Conservation (phyloP, 179 eudicot species). For the Patellifolia procumbens region DNA sequence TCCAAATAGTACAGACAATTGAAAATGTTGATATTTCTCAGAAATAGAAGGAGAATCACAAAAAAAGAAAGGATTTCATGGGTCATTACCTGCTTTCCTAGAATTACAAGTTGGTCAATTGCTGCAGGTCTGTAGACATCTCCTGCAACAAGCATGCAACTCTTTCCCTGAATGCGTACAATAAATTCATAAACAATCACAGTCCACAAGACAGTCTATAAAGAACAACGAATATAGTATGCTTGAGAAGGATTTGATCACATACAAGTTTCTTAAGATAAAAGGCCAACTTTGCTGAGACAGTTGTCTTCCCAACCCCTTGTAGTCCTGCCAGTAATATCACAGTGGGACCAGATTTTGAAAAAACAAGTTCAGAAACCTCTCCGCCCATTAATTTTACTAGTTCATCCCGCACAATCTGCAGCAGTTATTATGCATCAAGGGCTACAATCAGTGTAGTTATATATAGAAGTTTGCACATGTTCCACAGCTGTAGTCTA, state of each 20-base stretch:
- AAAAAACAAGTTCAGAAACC: conserved; percentile 86
- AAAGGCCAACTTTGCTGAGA: conserved; percentile 85
- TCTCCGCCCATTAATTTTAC: conserved; percentile 95
- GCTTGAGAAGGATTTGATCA: conserved; percentile 7
- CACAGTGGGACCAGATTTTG: conserved; percentile 86
- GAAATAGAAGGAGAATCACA: conserved; percentile 1
- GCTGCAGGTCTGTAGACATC: conserved; percentile 99
- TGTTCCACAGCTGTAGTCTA: no score
- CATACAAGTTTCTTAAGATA: conserved; percentile 91
- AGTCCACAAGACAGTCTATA: neutral
- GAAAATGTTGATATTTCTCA: neutral
- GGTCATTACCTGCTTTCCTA: conserved; percentile 74
- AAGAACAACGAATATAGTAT: neutral
- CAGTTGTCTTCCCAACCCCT: conserved; percentile 99
- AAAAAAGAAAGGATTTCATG: neutral
- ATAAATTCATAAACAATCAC: neutral
- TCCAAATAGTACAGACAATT: neutral
- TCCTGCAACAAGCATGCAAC: conserved; percentile 97
- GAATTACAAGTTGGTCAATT: conserved; percentile 88
- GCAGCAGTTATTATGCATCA: conserved; percentile 32
- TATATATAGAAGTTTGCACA: neutral
- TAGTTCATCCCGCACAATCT: conserved; percentile 93
- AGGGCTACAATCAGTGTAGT: conserved; percentile 8
- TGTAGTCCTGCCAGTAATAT: conserved; percentile 93
- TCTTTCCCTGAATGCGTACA: conserved; percentile 68